Conservation (phyloP, 164 flowering plant genomes). For the Chimonanthus salicifolius region DNA sequence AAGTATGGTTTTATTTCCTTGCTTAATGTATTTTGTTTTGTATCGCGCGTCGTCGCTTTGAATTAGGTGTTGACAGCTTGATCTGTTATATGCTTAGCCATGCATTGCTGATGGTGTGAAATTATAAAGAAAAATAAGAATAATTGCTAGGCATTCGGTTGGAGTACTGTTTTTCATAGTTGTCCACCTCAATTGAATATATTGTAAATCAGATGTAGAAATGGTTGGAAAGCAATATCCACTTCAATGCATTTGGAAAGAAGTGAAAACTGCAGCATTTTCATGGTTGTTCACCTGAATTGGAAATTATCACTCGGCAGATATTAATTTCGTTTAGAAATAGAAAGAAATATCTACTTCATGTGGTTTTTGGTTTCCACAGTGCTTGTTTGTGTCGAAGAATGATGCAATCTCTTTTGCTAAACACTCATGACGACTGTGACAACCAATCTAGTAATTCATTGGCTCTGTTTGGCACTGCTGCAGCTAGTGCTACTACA, state of each 20-base stretch:
- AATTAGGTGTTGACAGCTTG: background rate
- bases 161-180: too few relatives aligned
- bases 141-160: too few relatives aligned
- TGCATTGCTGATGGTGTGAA: too few relatives aligned
- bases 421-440: too few relatives aligned
- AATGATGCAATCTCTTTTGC: background rate
- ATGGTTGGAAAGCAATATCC: too few relatives aligned
- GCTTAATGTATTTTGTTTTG: background rate
- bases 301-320: background rate
- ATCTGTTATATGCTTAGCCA: background rate
- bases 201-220: too few relatives aligned
- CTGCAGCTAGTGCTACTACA: too few relatives aligned
- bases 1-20: slow-evolving; percentile 37
- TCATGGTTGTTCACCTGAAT: background rate
- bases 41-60: background rate
- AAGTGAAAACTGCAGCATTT: background rate
- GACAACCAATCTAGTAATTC: too few relatives aligned
- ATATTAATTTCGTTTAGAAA: background rate
- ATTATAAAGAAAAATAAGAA: too few relatives aligned
- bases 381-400: background rate
- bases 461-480: too few relatives aligned
- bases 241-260: background rate
- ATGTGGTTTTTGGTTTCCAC: background rate
- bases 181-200: too few relatives aligned
- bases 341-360: background rate